Evolutionary conservation across 441 rosid genomes (phyloP), one percentile per base, ranked within the genome.

Genomic region (Pelargonium myrrhifolium): DNA sequence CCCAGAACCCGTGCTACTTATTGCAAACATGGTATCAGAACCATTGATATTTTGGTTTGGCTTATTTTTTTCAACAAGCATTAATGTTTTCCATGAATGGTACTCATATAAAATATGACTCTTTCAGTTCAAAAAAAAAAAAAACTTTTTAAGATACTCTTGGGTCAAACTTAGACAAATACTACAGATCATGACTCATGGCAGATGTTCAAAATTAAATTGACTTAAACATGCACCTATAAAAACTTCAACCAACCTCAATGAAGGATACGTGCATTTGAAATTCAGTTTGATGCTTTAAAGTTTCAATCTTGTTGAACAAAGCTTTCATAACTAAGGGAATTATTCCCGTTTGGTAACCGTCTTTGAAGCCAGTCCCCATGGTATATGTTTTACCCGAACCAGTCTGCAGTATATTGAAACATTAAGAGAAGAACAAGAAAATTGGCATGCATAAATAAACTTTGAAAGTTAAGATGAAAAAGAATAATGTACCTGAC

Each of bases 241-340:
- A 42, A 68, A 64, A 59, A 64, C 15, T 56, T 66, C 11, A 59
- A 75, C 83, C 62, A 61, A 92, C 99, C 99, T 95, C 99, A 10
- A 95, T 95, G 78, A 95, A 95, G 55, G 99, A 95, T 77, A 92
- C 95, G 3, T 87, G 88, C 65, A 95, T 69, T 53, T 95, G 99
- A 78, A 95, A 92, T 78, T 89, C 97, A 0, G 75, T 85, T 65
- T 87, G 92, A 64, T 86, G 79, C 82, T 84, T 94, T 66, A 87
- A 71, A 62, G 80, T 79, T 71, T 89, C 97, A 21, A 92, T 95
- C 83, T 86, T 95, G 73, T 73, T 78, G 81, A 92, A 95, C 71
- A 95, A 74, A 77, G 85, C 81, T 64, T 80, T 89, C 97, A 95
- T 90, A 65, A 92, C 98, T 77, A 74, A 89, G 79, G 97, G 95